These are phyloP conservation scores for Amaranthus tricolor DNA, from an alignment of 179 eudicot species.

Conservation along the genomic window DNA sequence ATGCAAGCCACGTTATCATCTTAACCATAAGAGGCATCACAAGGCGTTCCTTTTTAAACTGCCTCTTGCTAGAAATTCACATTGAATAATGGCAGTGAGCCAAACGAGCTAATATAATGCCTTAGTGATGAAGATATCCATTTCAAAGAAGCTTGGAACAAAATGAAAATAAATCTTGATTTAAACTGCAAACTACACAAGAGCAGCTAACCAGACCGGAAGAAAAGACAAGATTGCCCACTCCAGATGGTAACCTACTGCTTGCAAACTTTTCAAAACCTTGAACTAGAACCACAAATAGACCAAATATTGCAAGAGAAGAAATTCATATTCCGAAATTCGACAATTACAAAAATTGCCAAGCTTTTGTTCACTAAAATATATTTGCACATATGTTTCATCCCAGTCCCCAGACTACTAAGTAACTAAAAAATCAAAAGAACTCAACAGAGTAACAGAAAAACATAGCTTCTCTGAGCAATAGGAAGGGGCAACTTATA, in stretches of 20 bases:
- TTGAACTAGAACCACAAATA: neutral
- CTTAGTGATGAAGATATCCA: neutral
- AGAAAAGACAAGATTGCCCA: too few species aligned
- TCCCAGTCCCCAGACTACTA: too few species aligned
- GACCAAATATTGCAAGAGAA: neutral
- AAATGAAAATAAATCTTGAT: neutral
- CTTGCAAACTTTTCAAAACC: neutral
- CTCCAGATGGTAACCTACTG: neutral
- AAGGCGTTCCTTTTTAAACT: too few species aligned
- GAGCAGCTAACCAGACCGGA: too few species aligned
- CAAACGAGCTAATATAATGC: neutral
- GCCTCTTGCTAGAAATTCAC: too few species aligned
- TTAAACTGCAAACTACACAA: neutral
- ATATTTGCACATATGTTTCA: neutral
- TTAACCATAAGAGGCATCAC: neutral
- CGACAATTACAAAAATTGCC: too few species aligned
- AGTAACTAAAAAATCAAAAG: too few species aligned
- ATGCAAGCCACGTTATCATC: neutral
- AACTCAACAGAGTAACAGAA: too few species aligned
- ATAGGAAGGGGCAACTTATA: neutral
- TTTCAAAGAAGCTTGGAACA: neutral
- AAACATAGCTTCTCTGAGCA: too few species aligned
- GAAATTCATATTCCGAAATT: neutral
- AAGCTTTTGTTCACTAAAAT: neutral
- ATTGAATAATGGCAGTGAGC: neutral